Base-by-base conservation (phyloP, 2,329 filamentous ascomycete genomes). In the Chaetomium sp. region DNA sequence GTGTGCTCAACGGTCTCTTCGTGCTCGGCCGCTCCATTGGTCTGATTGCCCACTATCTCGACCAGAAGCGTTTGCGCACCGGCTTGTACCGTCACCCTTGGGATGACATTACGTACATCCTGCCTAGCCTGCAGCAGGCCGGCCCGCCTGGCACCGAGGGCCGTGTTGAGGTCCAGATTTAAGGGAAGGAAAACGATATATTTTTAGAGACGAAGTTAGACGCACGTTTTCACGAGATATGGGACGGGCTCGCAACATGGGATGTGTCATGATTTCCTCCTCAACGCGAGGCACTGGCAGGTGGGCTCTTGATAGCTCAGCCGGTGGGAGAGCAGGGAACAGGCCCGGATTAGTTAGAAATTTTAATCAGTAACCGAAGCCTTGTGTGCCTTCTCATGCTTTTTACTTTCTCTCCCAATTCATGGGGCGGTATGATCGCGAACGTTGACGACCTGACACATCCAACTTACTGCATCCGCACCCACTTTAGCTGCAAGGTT, bases 31-130 rank as follows among this genome's bases (percentile, higher is more conserved):
- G 94, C 71, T 90, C 85, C 74, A 99, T 99, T 70, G 94, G 94
- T 89, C 82, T 99, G 65, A 99, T 99, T 87, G 94, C 94, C 70
- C 94, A 99, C 78, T 97, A 92, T 84, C 86, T 99, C 68, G 94
- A 99, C 79, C 94, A 99, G 85, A 99, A 99, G 91, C 86, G 94
- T 76, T 84, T 99, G 75, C 88, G 92, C 69, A 99, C 94, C 70
- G 94, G 94, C 73, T 85, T 99, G 64, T 99, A 99, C 88, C 88
- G 94, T 73, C 91, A 96, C 84, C 94, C 94, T 71, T 97, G 94
- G 94, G 94, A 96, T 73, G 91, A 96, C 74, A 96, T 96, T 72
- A 96, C 91, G 65, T 95, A 96, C 78, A 83, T 96, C 66, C 86
- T 96, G 66, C 91, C 91, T 69, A 88, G 82, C 75, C 79, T 95